A percentile compares a stretch with the other conserved stretches of the same genome.
Conservation (phyloP, 148 eudicot species). For the Fallopia convolvulus region DNA sequence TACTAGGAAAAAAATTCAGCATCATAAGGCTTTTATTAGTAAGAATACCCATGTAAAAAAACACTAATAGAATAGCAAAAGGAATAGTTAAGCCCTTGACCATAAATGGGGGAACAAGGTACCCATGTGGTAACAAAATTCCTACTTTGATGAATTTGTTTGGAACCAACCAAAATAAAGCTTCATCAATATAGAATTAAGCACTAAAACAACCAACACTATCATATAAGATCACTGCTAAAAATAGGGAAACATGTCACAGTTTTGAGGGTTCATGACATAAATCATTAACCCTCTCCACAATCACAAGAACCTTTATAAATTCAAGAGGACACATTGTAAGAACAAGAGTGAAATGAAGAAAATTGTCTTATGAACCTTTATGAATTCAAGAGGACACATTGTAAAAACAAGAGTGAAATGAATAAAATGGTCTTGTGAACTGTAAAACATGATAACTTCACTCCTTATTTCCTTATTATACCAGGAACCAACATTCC, state of each 20-base stretch:
- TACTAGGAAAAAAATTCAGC: neutral
- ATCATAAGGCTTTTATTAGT: neutral
- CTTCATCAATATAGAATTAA: neutral
- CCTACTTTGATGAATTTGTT: neutral
- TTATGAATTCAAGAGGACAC: neutral
- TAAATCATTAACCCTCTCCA: no score
- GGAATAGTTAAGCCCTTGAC: neutral
- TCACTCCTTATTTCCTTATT: no score
- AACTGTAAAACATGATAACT: neutral
- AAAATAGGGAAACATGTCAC: no score
- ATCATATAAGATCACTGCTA: no score
- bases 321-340: neutral
- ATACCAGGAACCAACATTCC: neutral
- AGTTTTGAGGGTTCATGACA: no score
- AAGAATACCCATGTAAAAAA: neutral
- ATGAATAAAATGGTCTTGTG: neutral
- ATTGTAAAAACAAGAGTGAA: neutral
- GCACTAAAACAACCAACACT: no score
- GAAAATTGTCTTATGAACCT: neutral
- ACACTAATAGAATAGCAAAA: neutral
- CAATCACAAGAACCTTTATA: neutral
- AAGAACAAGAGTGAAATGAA: neutral
- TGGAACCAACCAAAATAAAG: neutral
- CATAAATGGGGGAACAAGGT: neutral
- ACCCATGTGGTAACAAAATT: no score